These are phyloP conservation scores for Lithospermum erythrorhizon DNA, from an alignment of 257 asterid species.

Conservation along the genomic window DNA sequence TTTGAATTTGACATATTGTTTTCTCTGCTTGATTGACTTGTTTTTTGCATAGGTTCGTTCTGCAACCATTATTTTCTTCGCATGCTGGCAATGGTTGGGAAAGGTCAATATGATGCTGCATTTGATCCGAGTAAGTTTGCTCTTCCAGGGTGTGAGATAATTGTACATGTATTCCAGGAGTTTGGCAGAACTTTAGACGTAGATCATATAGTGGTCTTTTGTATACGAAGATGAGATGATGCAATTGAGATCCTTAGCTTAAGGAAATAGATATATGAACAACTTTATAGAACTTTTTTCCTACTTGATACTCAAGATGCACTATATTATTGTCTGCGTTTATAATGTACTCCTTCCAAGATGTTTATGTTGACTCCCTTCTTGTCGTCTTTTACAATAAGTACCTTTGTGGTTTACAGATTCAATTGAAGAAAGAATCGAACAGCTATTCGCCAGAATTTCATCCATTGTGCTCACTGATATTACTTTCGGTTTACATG, in stretches of 20 bases:
- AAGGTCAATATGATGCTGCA: slow-evolving; percentile 59
- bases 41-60: slow-evolving; percentile 40
- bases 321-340: not conserved
- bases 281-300: too few species aligned
- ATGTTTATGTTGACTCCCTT: not conserved
- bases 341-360: not conserved
- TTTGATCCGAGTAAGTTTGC: slow-evolving; percentile 36
- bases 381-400: slow-evolving; percentile 8
- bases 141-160: not conserved
- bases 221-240: too few species aligned
- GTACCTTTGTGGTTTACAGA: slow-evolving; percentile 37
- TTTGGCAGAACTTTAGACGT: too few species aligned
- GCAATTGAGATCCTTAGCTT: not conserved
- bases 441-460: slow-evolving; percentile 58
- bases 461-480: slow-evolving; percentile 59
- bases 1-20: not conserved
- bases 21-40: not conserved
- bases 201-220: too few species aligned
- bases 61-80: slow-evolving; percentile 90
- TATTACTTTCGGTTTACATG: slow-evolving; percentile 51
- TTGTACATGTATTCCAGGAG: not conserved
- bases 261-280: not conserved
- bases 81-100: slow-evolving; percentile 67
- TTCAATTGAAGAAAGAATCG: slow-evolving; percentile 51
- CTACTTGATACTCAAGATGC: not conserved